Percentiles rank a stretch among this genome's conserved stretches.
These are phyloP conservation scores for Xylaria acuta DNA, from an alignment of 495 filamentous ascomycete genomes.

Conservation along the genomic window DNA sequence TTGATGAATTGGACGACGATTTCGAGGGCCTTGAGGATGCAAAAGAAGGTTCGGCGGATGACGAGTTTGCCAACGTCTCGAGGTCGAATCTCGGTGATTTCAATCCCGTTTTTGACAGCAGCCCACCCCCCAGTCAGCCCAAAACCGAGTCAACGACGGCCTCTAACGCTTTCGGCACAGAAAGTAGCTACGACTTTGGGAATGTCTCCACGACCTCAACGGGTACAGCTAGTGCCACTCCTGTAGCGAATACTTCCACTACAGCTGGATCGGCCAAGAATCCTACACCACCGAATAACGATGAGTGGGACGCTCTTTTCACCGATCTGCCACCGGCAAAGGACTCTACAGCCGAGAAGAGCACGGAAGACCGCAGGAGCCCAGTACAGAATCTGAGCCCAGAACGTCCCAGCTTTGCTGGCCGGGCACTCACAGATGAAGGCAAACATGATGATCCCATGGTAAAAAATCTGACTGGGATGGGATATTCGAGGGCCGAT, in stretches of 20 bases:
- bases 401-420: conserved; percentile 50
- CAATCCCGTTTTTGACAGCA: conserved; percentile 68
- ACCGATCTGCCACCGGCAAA: conserved; percentile 71
- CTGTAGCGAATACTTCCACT: conserved; percentile 49
- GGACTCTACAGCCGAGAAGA: conserved; percentile 42
- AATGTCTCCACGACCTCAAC: conserved; percentile 50
- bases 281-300: conserved; percentile 50
- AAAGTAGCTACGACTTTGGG: conserved; percentile 58
- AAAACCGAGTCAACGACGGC: conserved; percentile 53
- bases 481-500: conserved; percentile 84
- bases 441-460: conserved; percentile 90
- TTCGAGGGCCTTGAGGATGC: conserved; percentile 90
- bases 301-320: conserved; percentile 97
- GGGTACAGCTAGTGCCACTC: conserved; percentile 59
- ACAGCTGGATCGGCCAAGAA: conserved; percentile 43
- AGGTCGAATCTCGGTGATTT: conserved; percentile 69
- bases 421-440: conserved; percentile 72
- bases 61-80: conserved; percentile 75
- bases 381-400: conserved; percentile 45
- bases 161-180: conserved; percentile 49
- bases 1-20: conserved; percentile 85
- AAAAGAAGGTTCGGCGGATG: conserved; percentile 88
- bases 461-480: conserved; percentile 84
- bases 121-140: conserved; percentile 58
- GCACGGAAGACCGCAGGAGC: conserved; percentile 37